Conservation (phyloP, 2,329 filamentous ascomycete species). For the Stagonosporopsis tanaceti region DNA sequence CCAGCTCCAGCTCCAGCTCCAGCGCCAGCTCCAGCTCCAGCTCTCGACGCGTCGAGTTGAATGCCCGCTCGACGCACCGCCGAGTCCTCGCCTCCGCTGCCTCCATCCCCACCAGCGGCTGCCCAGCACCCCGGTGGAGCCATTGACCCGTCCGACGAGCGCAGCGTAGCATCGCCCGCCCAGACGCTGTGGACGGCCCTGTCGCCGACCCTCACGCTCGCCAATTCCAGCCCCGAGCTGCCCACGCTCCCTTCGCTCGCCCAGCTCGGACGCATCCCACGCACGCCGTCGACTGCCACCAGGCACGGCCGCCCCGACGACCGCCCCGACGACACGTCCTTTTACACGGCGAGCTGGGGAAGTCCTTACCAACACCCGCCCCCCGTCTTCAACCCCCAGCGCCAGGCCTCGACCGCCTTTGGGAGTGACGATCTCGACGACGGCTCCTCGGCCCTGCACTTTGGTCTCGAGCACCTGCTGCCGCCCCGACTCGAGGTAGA, state of each 20-base stretch:
- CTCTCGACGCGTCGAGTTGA: conserved; percentile 49
- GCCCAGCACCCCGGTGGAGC: conserved; percentile 37
- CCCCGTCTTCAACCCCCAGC: conserved; percentile 51
- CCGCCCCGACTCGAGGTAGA: conserved; percentile 44
- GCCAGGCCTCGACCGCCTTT: conserved; percentile 37
- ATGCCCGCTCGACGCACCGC: conserved; percentile 50
- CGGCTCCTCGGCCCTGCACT: conserved; percentile 46
- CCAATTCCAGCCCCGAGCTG: conserved; percentile 53
- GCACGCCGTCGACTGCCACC: conserved; percentile 47
- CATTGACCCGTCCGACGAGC: conserved; percentile 35
- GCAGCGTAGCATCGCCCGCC: conserved; percentile 41
- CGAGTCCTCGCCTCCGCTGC: conserved; percentile 41
- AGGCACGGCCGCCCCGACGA: conserved; percentile 17
- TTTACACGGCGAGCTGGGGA: conserved; percentile 85
- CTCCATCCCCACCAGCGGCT: conserved; percentile 47
- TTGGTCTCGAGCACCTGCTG: conserved; percentile 51
- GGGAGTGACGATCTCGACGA: conserved; percentile 52
- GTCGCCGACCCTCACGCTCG: conserved; percentile 52
- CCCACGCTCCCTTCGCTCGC: conserved; percentile 48
- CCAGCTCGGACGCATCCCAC: conserved; percentile 40
- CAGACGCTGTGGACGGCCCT: conserved; percentile 50
- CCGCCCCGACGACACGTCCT: conserved; percentile 59
- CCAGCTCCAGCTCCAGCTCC: not conserved
- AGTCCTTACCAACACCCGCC: conserved; percentile 81
- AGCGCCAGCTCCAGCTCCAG: too few relatives aligned